Evolutionary conservation across 345 rosid genomes (phyloP), one percentile per base, ranked within the genome.

Genomic region (Arabidopsis thaliana): DNA sequence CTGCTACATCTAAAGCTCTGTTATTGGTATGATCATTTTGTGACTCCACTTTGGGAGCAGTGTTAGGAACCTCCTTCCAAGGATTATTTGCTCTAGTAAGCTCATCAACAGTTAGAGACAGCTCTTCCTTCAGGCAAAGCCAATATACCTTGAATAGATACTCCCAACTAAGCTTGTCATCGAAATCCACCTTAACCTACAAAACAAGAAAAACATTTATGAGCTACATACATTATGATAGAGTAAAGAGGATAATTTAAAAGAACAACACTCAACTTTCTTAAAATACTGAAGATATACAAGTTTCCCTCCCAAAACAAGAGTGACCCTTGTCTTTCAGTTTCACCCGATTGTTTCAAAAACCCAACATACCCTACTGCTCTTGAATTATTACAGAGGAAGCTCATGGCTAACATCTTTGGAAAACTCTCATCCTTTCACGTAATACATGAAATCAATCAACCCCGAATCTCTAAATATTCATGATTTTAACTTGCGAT

Each of bases 141-240:
- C 99, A 95, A 75, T 95, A 95, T 23, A 88, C 86, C 83, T 92
- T 95, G 82, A 95, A 95, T 59, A 95, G 91, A 89, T 90, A 95
- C 82, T 95, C 98, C 98, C 98, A 95, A 85, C 98, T 95, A 76
- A 80, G 84, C 80, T 84, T 83, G 78, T 95, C 99, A 79, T 95
- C 99, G 83, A 95, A 95, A 82, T 94, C 97, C 82, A 94, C 98
- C 81, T 88, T 86, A 80, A 89, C 93, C 98, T 94, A 85, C 42
- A n/a, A 62, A 68, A 66, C 38, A 41, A 61, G 38, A 25, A 69
- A 69, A 63, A 48, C 8, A 69, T 5, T 33, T 62, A 40, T 72
- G 50, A 50, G 66, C 34, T 7, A 24, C 37, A 33, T 45, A 46
- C 42, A 58, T 23, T 45, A 58, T 24, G 59, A 61, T 46, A 33